Evolutionary conservation across 345 rosid genomes (phyloP).

Genomic region (Rhodamnia argentea): DNA sequence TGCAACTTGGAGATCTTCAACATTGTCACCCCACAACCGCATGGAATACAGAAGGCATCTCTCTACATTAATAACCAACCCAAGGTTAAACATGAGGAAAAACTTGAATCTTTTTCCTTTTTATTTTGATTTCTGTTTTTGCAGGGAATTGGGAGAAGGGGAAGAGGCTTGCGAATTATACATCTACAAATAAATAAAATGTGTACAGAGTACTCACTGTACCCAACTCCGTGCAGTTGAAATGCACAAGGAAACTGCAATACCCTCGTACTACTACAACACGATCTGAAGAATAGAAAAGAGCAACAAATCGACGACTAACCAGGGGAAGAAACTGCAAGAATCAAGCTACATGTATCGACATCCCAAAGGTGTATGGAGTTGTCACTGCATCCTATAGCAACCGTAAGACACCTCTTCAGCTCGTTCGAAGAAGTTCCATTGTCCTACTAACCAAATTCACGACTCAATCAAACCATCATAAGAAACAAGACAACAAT

Average conservation of each 20-base stretch:
- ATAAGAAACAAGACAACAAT: not conserved
- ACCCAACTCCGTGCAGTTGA: not conserved
- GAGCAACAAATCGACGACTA: not conserved
- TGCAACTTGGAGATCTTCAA: constrained; percentile 57
- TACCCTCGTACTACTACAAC: not conserved
- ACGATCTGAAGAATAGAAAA: not conserved
- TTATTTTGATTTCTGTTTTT: not conserved
- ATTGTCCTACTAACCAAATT: constrained; percentile 11
- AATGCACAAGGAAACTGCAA: not conserved
- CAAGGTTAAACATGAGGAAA: not conserved
- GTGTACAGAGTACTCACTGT: not conserved
- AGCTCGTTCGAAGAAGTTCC: constrained; percentile 11
- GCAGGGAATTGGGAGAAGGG: not conserved
- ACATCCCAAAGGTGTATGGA: constrained; percentile 61
- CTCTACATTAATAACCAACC: constrained; percentile 25
- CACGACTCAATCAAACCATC: not conserved
- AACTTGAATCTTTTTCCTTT: not conserved
- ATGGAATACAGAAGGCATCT: constrained; percentile 81
- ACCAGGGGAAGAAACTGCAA: constrained; percentile 78
- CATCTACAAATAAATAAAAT: not conserved
- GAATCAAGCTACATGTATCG: constrained; percentile 25
- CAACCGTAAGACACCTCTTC: constrained; percentile 26
- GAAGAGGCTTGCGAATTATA: not conserved
- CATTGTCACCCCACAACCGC: constrained; percentile 76
- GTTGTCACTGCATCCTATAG: constrained; percentile 80